A percentile compares a stretch with the other conserved stretches of the same genome.
Evolutionary conservation across 2,329 filamentous ascomycete species (phyloP).

Genomic region (Dothideomycetidae sp.): DNA sequence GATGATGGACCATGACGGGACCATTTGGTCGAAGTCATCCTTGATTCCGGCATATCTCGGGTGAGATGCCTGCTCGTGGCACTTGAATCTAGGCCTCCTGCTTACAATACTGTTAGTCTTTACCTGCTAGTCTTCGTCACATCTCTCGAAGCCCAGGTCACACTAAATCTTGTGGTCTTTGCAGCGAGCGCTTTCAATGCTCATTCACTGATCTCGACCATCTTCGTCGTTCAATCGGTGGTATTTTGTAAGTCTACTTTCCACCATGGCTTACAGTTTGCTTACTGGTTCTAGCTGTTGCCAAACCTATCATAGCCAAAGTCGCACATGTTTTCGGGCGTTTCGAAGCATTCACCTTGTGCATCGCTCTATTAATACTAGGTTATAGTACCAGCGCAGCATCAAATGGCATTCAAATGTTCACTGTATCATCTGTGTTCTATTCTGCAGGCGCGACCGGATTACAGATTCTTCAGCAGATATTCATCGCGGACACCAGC

Average conservation of each 20-base stretch:
- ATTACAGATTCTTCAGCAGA: constrained; percentile 46
- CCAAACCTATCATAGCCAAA: constrained; percentile 48
- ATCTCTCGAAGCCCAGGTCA: constrained; percentile 52
- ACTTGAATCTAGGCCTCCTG: neutral
- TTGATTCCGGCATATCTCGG: neutral
- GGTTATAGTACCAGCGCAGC: constrained; percentile 45
- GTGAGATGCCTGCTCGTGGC: no score
- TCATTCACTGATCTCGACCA: constrained; percentile 52
- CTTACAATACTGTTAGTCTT: no score
- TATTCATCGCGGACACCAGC: constrained; percentile 51
- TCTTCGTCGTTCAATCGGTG: constrained; percentile 49
- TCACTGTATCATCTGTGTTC: constrained; percentile 44
- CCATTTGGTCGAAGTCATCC: neutral
- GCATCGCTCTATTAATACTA: constrained; percentile 39
- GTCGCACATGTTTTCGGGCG: constrained; percentile 49
- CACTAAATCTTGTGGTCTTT: constrained; percentile 46
- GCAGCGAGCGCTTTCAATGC: constrained; percentile 51
- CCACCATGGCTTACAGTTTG: neutral
- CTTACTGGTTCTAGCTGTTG: constrained; percentile 30
- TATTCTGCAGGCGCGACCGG: constrained; percentile 47
- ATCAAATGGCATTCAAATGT: constrained; percentile 40
- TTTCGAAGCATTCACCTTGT: constrained; percentile 43
- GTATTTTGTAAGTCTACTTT: constrained; percentile 38
- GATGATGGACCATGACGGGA: no score
- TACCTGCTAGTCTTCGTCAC: constrained; percentile 50